Conservation (phyloP, 371 early-diverging fungal genomes). For the Mucor mucedo region DNA sequence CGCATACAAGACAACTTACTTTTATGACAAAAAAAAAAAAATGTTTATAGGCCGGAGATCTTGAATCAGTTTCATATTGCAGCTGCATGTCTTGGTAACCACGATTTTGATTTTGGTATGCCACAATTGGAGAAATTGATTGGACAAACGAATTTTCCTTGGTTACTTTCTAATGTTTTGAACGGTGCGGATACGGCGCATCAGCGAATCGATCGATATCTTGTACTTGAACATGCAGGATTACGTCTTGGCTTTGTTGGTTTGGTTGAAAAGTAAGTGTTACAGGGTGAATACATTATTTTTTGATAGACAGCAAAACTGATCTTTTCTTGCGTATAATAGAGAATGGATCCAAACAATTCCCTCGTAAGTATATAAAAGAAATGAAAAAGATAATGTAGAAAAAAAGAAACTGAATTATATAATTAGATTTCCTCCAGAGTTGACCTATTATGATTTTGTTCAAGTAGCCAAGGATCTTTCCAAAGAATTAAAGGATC, state of each 20-base stretch:
- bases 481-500: constrained; percentile 38
- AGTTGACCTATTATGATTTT: constrained; percentile 58
- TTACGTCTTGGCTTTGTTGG: constrained; percentile 65
- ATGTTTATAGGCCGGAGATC: constrained; percentile 38
- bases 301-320: too few species aligned
- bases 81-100: constrained; percentile 67
- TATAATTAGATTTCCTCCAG: constrained; percentile 53
- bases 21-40: background rate
- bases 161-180: constrained; percentile 67
- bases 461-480: constrained; percentile 48
- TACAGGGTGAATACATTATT: background rate
- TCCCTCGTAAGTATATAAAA: constrained; percentile 40
- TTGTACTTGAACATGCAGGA: constrained; percentile 41
- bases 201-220: constrained; percentile 27
- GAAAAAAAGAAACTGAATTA: too few species aligned
- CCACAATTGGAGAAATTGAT: constrained; percentile 52
- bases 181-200: constrained; percentile 30
- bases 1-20: background rate
- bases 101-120: constrained; percentile 73
- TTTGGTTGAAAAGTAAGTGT: constrained; percentile 60
- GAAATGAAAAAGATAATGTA: too few species aligned
- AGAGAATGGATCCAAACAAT: constrained; percentile 71
- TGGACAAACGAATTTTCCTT: constrained; percentile 59
- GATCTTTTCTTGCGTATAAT: background rate
- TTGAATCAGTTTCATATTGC: constrained; percentile 57